Conservation (phyloP, 371 early-diverging fungal species). For the Zancudomyces culisetae region DNA sequence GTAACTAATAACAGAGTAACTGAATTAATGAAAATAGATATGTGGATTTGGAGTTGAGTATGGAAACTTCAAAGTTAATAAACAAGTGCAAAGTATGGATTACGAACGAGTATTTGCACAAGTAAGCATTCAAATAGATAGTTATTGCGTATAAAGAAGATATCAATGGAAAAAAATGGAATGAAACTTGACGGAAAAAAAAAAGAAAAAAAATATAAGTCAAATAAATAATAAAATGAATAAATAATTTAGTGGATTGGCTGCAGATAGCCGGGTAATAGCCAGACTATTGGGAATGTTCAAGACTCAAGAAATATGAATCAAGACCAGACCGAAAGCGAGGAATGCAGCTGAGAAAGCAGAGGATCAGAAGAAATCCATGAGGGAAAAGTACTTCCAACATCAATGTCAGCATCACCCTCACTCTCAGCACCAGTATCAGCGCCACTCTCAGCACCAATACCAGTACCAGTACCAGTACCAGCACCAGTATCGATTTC, state of each 20-base stretch:
- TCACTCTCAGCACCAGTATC: too few relatives aligned
- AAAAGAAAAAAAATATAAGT: too few relatives aligned
- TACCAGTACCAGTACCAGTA: too few relatives aligned
- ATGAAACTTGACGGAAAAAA: neutral
- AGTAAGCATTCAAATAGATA: constrained; percentile 7
- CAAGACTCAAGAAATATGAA: neutral
- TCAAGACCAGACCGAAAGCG: neutral
- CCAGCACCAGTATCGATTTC: too few relatives aligned
- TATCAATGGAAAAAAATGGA: neutral
- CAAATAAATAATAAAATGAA: neutral
- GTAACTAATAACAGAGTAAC: too few relatives aligned
- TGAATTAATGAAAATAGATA: constrained; percentile 26
- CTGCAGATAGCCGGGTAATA: constrained; percentile 1
- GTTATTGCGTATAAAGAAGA: neutral
- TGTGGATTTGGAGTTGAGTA: constrained; percentile 41
- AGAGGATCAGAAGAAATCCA: too few relatives aligned
- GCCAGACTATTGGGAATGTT: constrained; percentile 1
- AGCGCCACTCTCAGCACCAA: too few relatives aligned
- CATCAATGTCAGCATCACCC: too few relatives aligned
- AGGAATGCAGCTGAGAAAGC: neutral
- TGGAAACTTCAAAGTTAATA: constrained; percentile 33
- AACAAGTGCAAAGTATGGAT: constrained; percentile 43
- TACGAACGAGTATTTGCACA: constrained; percentile 55
- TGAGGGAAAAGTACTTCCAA: too few relatives aligned
- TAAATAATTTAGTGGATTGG: neutral